Evolutionary conservation across 768 basidiomycete species (phyloP).

Genomic region (Pilatotrama ljubarskyi): DNA sequence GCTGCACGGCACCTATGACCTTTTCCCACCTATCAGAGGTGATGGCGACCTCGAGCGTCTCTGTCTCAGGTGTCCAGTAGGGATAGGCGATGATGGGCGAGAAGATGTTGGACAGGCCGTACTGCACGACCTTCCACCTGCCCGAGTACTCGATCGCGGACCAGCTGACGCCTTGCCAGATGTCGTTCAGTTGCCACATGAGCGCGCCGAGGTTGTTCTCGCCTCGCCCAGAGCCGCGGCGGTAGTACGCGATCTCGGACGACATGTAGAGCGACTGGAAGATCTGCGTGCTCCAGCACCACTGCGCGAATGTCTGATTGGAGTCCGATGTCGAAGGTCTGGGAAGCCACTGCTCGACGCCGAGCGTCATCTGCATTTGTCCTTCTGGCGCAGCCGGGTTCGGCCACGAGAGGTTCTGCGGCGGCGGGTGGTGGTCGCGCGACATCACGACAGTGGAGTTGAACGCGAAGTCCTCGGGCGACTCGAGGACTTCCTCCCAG

Average conservation of each 20-base stretch:
- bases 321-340: constrained; percentile 46
- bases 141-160: constrained; percentile 56
- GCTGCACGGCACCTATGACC: constrained; percentile 45
- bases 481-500: constrained; percentile 56
- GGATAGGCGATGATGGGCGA: constrained; percentile 51
- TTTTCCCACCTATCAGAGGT: constrained; percentile 51
- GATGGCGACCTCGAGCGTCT: constrained; percentile 49
- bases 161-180: constrained; percentile 62
- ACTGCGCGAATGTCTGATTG: constrained; percentile 61
- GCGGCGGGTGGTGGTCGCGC: constrained; percentile 56
- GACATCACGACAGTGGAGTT: constrained; percentile 57
- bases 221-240: constrained; percentile 53
- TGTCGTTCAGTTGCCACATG: constrained; percentile 61
- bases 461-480: constrained; percentile 53
- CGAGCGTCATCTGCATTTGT: constrained; percentile 51
- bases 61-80: constrained; percentile 53
- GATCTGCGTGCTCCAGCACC: constrained; percentile 62
- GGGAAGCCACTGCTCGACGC: constrained; percentile 56
- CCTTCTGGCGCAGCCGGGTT: constrained; percentile 55
- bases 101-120: constrained; percentile 47
- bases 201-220: constrained; percentile 60
- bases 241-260: constrained; percentile 56
- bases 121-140: constrained; percentile 59
- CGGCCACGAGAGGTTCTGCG: constrained; percentile 50
- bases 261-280: constrained; percentile 60